Conservation (phyloP, 345 rosid species). For the Arabis alpina region DNA sequence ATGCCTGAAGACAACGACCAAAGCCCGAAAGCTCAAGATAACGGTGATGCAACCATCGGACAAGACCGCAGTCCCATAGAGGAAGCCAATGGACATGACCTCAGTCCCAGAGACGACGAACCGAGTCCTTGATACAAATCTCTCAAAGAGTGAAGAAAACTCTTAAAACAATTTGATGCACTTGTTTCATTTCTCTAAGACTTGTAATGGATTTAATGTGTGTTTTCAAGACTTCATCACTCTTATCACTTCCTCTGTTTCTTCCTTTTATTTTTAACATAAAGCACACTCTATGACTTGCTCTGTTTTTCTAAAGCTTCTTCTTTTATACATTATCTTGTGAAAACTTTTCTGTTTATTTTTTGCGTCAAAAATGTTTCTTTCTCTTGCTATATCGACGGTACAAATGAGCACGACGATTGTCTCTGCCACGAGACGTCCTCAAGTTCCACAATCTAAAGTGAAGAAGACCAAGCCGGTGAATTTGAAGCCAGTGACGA, state of each 20-base stretch:
- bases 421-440: conserved; percentile 18
- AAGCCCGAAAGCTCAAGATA: conserved; percentile 48
- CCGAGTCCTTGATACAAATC: conserved; percentile 25
- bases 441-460: conserved; percentile 22
- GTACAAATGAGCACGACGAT: conserved; percentile 18
- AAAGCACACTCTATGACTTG: background rate
- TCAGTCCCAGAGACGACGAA: conserved; percentile 31
- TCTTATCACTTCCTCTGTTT: conserved; percentile 6
- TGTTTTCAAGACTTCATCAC: background rate
- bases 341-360: background rate
- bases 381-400: conserved; percentile 26
- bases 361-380: conserved; percentile 33
- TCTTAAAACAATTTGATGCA: conserved; percentile 3
- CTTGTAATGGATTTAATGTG: background rate
- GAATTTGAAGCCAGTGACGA: conserved; percentile 31
- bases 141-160: conserved; percentile 20
- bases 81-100: background rate
- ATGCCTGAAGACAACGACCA: conserved; percentile 27
- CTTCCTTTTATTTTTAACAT: background rate
- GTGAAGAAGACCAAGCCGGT: conserved; percentile 29
- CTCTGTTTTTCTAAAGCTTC: conserved; percentile 12
- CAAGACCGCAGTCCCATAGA: conserved; percentile 35
- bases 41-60: conserved; percentile 54
- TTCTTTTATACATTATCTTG: background rate
- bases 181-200: background rate